A percentile compares a stretch with the other conserved stretches of the same genome.
phyloP scores from a whole-genome alignment of 2,329 filamentous ascomycete species.

The Polychaeton citri region DNA sequence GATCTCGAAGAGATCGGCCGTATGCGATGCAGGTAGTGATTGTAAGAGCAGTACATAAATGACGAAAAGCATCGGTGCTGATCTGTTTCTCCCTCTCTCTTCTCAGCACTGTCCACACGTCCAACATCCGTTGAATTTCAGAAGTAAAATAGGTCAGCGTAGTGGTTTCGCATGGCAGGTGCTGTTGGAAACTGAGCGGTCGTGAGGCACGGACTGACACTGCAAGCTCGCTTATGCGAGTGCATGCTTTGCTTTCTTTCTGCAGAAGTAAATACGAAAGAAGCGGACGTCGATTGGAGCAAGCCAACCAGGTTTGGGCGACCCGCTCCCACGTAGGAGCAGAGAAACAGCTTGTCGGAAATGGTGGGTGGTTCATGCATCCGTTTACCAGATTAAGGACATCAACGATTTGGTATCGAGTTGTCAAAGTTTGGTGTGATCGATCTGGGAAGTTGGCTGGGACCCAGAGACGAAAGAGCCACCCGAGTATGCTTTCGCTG shows the following conservation, averaged over 20 bases:
- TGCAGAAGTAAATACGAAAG: constrained; percentile 37
- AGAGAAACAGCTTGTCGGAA: constrained; percentile 10
- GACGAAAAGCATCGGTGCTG: background rate
- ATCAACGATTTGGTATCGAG: constrained; percentile 50
- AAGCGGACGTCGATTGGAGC: constrained; percentile 27
- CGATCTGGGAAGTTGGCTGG: constrained; percentile 50
- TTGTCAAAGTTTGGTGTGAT: constrained; percentile 51
- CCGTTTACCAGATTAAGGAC: constrained; percentile 55
- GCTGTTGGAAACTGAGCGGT: too few relatives aligned
- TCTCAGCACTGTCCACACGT: too few relatives aligned
- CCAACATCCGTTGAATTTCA: too few relatives aligned
- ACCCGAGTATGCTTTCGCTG: constrained; percentile 60
- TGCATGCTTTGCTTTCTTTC: too few relatives aligned
- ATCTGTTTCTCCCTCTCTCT: too few relatives aligned
- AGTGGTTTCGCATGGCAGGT: too few relatives aligned
- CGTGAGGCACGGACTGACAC: too few relatives aligned
- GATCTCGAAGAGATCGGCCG: constrained; percentile 14
- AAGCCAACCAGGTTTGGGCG: constrained; percentile 31
- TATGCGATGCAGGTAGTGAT: constrained; percentile 17
- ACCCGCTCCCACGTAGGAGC: constrained; percentile 27
- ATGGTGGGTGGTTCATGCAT: constrained; percentile 46
- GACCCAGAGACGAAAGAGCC: constrained; percentile 72
- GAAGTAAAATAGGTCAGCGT: too few relatives aligned
- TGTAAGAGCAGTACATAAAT: background rate
- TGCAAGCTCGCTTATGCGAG: too few relatives aligned